Conservation (phyloP, 2,329 filamentous ascomycete species). For the Aschersonia sp. region DNA sequence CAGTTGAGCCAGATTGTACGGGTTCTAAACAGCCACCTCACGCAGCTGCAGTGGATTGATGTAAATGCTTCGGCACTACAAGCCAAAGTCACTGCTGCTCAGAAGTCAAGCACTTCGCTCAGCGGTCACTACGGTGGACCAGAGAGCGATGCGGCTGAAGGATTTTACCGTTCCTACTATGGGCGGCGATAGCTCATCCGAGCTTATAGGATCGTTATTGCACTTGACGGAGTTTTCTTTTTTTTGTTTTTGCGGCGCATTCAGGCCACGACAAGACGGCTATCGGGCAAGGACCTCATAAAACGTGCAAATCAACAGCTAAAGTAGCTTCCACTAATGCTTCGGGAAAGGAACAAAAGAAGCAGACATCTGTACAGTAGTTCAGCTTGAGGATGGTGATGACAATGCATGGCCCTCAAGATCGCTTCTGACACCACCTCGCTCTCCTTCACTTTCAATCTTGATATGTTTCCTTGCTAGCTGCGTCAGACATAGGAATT, state of each 20-base stretch:
- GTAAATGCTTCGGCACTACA: constrained; percentile 68
- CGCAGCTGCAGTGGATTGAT: constrained; percentile 88
- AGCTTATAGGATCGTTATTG: too few species aligned
- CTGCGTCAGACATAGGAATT: too few species aligned
- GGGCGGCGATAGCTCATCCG: constrained; percentile 42
- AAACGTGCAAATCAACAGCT: too few species aligned
- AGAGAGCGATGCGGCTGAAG: constrained; percentile 64
- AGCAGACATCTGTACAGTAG: constrained; percentile 20
- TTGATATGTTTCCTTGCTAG: too few species aligned
- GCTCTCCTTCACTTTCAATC: too few species aligned
- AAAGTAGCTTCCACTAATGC: too few species aligned
- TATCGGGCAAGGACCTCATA: too few species aligned
- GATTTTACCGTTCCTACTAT: constrained; percentile 84
- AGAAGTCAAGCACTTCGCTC: constrained; percentile 58
- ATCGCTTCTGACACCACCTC: neutral
- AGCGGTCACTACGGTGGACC: constrained; percentile 41
- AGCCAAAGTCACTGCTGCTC: constrained; percentile 67
- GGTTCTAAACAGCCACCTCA: constrained; percentile 84
- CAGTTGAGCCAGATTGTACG: constrained; percentile 90
- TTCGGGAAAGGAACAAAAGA: too few species aligned
- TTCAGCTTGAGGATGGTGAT: constrained; percentile 12
- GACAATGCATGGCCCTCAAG: neutral
- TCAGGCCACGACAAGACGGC: too few species aligned
- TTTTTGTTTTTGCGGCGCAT: too few species aligned
- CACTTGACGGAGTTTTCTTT: too few species aligned